Percentiles rank a stretch among this genome's conserved stretches.
These are phyloP conservation scores for Nannochloropsis oceanica DNA, from an alignment of 108 stramenopile species.

Conservation along the genomic window DNA sequence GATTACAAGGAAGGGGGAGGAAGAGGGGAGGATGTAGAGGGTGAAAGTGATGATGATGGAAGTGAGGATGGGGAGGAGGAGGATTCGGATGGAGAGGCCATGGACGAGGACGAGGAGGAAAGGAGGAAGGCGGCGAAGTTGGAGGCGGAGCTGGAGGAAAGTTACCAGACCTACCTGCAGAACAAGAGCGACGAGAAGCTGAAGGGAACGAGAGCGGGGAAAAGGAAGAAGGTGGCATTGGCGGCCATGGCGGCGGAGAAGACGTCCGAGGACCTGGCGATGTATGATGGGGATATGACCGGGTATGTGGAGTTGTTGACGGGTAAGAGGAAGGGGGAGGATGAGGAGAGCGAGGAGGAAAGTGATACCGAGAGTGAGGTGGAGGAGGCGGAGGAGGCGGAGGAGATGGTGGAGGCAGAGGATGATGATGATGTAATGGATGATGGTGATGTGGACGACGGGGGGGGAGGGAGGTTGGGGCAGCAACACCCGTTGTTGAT, in stretches of 20 bases:
- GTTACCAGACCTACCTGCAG: slow-evolving; percentile 60
- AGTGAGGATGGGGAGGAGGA: slow-evolving; percentile 10
- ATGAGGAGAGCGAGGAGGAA: slow-evolving; percentile 23
- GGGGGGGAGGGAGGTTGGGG: background rate
- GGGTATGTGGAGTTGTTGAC: slow-evolving; percentile 14
- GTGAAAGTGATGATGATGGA: slow-evolving; percentile 2
- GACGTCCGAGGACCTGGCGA: slow-evolving; percentile 61
- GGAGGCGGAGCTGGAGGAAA: slow-evolving; percentile 64
- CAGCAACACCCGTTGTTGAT: slow-evolving; percentile 10
- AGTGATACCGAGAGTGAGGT: slow-evolving; percentile 16
- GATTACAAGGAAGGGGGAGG: background rate
- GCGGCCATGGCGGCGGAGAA: slow-evolving; percentile 60
- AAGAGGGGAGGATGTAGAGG: background rate
- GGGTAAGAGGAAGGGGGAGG: slow-evolving; percentile 28
- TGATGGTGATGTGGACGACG: slow-evolving; percentile 16
- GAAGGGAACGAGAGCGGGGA: slow-evolving; percentile 55
- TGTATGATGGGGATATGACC: slow-evolving; percentile 38
- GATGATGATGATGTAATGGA: slow-evolving; percentile 19
- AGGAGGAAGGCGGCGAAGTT: slow-evolving; percentile 16
- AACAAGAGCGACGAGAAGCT: slow-evolving; percentile 41
- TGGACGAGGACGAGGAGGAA: slow-evolving; percentile 17
- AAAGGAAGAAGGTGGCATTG: slow-evolving; percentile 58
- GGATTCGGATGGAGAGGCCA: slow-evolving; percentile 11
- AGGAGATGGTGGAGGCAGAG: slow-evolving; percentile 25
- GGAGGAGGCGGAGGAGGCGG: background rate